Conservation (phyloP, 2,329 filamentous ascomycete species). For the Onygenales sp. region DNA sequence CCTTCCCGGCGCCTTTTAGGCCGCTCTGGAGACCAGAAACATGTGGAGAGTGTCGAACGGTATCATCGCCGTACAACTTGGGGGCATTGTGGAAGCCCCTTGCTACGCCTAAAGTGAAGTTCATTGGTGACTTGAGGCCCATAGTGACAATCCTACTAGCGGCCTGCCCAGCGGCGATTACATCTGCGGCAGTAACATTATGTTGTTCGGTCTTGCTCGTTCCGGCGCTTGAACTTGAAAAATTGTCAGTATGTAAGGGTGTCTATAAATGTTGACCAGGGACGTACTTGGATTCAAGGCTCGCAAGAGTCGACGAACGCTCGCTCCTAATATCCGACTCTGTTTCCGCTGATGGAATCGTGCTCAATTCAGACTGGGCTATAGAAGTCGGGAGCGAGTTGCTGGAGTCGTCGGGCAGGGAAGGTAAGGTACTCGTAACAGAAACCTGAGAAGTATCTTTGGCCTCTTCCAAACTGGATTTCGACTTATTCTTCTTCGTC, state of each 20-base stretch:
- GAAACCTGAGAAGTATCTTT: conserved; percentile 5
- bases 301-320: background rate
- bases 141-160: conserved; percentile 63
- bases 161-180: conserved; percentile 56
- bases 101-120: conserved; percentile 71
- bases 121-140: conserved; percentile 72
- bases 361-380: conserved; percentile 5
- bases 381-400: background rate
- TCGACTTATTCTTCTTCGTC: conserved; percentile 14
- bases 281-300: background rate
- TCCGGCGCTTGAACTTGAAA: background rate
- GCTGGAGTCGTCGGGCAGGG: background rate
- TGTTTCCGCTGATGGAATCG: background rate
- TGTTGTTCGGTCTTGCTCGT: background rate
- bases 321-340: background rate
- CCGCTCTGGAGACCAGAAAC: conserved; percentile 71
- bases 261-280: too few relatives aligned
- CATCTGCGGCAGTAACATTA: conserved; percentile 45
- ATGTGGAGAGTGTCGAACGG: conserved; percentile 65
- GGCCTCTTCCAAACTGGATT: background rate
- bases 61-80: conserved; percentile 74
- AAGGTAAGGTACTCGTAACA: conserved; percentile 1
- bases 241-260: background rate
- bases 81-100: conserved; percentile 85
- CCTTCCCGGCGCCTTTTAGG: conserved; percentile 64